Evolutionary conservation across 2,329 filamentous ascomycete species (phyloP).

Genomic region (Neofusicoccum sp.): DNA sequence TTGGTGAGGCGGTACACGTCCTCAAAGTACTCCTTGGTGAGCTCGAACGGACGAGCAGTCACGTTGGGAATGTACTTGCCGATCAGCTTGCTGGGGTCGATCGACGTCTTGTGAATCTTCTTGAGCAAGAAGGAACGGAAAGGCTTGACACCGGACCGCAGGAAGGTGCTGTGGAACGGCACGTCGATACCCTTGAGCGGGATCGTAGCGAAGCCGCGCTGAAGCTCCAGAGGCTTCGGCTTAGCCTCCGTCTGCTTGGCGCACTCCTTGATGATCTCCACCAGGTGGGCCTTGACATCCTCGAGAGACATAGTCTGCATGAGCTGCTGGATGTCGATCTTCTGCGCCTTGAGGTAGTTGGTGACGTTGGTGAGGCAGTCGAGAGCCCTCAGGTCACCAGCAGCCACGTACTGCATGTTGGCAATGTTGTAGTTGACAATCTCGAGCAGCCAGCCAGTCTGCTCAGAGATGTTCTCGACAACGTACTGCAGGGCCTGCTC

Average conservation of each 20-base stretch:
- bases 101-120: constrained; percentile 99
- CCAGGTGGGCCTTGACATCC: constrained; percentile 85
- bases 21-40: constrained; percentile 99
- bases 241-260: constrained; percentile 87
- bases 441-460: constrained; percentile 93
- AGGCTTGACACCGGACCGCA: constrained; percentile 97
- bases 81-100: constrained; percentile 93
- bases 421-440: constrained; percentile 94
- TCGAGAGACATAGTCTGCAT: constrained; percentile 85
- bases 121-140: constrained; percentile 98
- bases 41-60: constrained; percentile 89
- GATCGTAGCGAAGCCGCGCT: constrained; percentile 96
- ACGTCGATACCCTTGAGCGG: constrained; percentile 97
- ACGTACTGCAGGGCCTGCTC: constrained; percentile 97
- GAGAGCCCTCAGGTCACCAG: constrained; percentile 67
- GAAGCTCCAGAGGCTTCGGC: constrained; percentile 82
- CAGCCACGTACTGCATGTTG: constrained; percentile 71
- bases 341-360: constrained; percentile 95
- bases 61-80: constrained; percentile 99
- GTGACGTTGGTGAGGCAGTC: constrained; percentile 75
- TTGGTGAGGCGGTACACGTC: constrained; percentile 96
- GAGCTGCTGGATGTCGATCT: constrained; percentile 94
- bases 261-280: constrained; percentile 87
- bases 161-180: constrained; percentile 98
- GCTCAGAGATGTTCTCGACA: constrained; percentile 90